Evolutionary conservation across 345 rosid genomes (phyloP), one percentile per base, ranked within the genome.

Genomic region (Hibiscus trionum): DNA sequence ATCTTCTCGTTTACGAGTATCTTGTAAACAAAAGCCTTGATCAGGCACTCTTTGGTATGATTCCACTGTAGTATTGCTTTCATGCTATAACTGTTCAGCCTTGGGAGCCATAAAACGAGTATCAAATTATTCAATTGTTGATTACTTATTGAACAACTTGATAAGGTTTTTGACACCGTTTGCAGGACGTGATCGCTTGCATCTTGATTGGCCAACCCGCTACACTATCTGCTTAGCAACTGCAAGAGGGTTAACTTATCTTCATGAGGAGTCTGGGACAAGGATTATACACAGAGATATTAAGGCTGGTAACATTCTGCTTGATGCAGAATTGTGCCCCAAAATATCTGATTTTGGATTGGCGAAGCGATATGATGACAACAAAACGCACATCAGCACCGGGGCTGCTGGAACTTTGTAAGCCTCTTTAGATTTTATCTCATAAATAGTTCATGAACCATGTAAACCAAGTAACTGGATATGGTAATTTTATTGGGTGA

Each of bases 21-120:
- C 88, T 84, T 21, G 80, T 84, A 72, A 90, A 87, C 80, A 86
- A 82, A 60, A 88, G 96, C 79, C 88, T 90, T n/a, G 91, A 90
- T 78, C 86, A 86, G 53, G 91, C 88, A 66, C 73, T 90, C 14
- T 88, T 84, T 2, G 87, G 90, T 90, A 83, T 2, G 78, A 33
- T 10, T 21, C 24, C n/a, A 35, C 8, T 33, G n/a, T 49, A 11
- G 9, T 35, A 10, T 3, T 4, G 35, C 0, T 35, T 62, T 62
- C 14, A n/a, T n/a, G 26, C 47, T 62, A 3, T 31, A 31, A 31
- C 35, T 31, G 35, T 31, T 31, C 4, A 4, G 4, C 4, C 35
- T 31, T 31, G 4, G 4, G 35, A 31, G 4, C 35, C 35, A 31
- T 31, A 31, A 31, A 31, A 31, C 35, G 35, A 31, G 35, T 31